These are phyloP conservation scores for Crassisporium funariophilum DNA, from an alignment of 768 basidiomycete genomes.

Conservation along the genomic window DNA sequence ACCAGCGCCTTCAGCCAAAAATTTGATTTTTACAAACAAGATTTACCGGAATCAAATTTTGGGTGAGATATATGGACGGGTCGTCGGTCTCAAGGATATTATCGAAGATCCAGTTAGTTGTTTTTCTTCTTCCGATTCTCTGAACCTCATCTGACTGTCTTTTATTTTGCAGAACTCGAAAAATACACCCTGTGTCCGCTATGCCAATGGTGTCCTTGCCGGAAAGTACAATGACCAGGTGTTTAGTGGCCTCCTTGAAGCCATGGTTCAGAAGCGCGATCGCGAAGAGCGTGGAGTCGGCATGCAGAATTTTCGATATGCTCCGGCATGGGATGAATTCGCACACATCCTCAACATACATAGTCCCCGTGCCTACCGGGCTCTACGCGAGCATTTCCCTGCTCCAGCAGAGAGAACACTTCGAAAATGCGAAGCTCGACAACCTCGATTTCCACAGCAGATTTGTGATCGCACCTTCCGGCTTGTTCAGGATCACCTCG, in stretches of 20 bases:
- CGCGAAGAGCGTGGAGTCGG: not conserved
- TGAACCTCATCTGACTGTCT: not conserved
- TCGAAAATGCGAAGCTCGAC: not conserved
- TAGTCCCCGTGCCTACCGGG: not conserved
- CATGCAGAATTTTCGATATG: not conserved
- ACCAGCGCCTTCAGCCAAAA: not conserved
- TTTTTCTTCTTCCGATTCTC: not conserved
- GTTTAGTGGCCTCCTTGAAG: slow-evolving; percentile 1
- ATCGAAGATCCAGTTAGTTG: not conserved
- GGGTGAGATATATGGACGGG: not conserved
- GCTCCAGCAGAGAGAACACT: not conserved
- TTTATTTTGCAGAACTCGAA: slow-evolving; percentile 1
- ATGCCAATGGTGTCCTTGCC: slow-evolving; percentile 6
- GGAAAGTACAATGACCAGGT: slow-evolving; percentile 9
- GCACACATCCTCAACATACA: too few species aligned
- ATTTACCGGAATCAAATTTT: not conserved
- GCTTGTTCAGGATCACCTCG: slow-evolving; percentile 1
- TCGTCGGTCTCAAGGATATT: not conserved
- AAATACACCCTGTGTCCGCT: slow-evolving; percentile 5
- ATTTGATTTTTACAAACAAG: not conserved
- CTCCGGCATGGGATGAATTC: not conserved
- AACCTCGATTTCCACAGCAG: slow-evolving; percentile 19
- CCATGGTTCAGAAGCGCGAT: not conserved
- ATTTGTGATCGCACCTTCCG: slow-evolving; percentile 1
- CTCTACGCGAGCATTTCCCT: not conserved